Conservation (phyloP, 2,329 filamentous ascomycete species). For the Xylariaceae sp. region DNA sequence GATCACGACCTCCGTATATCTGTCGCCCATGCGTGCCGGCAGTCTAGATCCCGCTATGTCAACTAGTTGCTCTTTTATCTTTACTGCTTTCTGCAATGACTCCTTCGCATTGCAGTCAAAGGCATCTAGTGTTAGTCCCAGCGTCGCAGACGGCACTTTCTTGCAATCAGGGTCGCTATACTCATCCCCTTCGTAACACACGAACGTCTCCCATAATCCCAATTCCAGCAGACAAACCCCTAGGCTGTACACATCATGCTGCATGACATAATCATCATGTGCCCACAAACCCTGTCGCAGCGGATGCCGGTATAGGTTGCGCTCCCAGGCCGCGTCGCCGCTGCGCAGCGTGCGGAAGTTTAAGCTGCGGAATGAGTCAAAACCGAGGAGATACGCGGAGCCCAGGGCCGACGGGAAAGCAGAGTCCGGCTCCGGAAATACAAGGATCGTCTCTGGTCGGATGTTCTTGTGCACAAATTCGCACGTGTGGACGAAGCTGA, state of each 20-base stretch:
- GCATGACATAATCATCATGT: constrained; percentile 29
- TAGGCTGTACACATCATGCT: constrained; percentile 58
- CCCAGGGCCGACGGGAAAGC: neutral
- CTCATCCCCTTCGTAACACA: constrained; percentile 4
- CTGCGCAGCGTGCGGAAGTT: neutral
- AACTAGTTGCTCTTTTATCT: constrained; percentile 7
- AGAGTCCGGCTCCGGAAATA: neutral
- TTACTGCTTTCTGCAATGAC: constrained; percentile 12
- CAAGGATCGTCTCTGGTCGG: constrained; percentile 11
- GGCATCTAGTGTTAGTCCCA: neutral
- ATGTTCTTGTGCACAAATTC: constrained; percentile 20
- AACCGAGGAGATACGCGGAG: constrained; percentile 20
- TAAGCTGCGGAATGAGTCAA: constrained; percentile 19
- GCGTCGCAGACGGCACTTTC: neutral
- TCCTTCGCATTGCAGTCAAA: neutral
- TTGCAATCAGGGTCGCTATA: too few species aligned
- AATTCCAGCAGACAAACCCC: constrained; percentile 57
- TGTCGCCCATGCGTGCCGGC: constrained; percentile 33
- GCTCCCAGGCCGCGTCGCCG: constrained; percentile 22
- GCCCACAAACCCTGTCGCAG: constrained; percentile 14
- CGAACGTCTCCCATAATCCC: constrained; percentile 47
- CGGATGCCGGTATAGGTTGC: constrained; percentile 30
- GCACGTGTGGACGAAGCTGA: constrained; percentile 19
- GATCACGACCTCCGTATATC: constrained; percentile 37
- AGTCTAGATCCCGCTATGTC: constrained; percentile 15